Evolutionary conservation across 1,284 basidiomycete genomes (phyloP).

Genomic region (Cyathus olla): DNA sequence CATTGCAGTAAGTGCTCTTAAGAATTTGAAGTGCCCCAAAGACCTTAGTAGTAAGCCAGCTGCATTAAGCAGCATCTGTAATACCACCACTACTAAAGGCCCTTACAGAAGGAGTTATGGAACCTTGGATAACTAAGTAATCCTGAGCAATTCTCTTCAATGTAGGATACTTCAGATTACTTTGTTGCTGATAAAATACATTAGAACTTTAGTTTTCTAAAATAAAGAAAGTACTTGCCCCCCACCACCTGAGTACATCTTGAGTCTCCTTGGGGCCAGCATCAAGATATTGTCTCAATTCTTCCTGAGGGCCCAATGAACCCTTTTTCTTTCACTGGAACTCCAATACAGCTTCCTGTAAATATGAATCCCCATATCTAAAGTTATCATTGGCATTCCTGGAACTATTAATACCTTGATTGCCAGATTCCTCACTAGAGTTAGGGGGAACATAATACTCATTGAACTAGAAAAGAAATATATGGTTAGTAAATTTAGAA

Average conservation of each 20-base stretch:
- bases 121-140: constrained; percentile 44
- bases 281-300: constrained; percentile 9
- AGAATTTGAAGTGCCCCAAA: constrained; percentile 11
- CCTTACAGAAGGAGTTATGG: constrained; percentile 3
- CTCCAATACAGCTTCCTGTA: constrained; percentile 9
- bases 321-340: constrained; percentile 6
- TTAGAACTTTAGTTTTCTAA: neutral
- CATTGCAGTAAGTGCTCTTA: constrained; percentile 1
- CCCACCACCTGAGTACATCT: constrained; percentile 8
- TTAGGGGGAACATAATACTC: neutral
- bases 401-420: neutral
- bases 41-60: constrained; percentile 14
- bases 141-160: constrained; percentile 36
- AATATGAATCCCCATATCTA: constrained; percentile 7
- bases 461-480: neutral
- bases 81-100: constrained; percentile 22
- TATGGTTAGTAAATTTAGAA: neutral
- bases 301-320: constrained; percentile 3
- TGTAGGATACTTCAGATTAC: neutral
- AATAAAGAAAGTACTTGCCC: constrained; percentile 11
- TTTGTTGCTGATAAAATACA: neutral
- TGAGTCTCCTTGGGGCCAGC: neutral
- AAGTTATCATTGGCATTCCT: neutral
- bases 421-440: neutral
- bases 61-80: constrained; percentile 17